phyloP scores from a whole-genome alignment of 352 stramenopile genomes.

The Hyaloperonospora arabidopsidis region DNA sequence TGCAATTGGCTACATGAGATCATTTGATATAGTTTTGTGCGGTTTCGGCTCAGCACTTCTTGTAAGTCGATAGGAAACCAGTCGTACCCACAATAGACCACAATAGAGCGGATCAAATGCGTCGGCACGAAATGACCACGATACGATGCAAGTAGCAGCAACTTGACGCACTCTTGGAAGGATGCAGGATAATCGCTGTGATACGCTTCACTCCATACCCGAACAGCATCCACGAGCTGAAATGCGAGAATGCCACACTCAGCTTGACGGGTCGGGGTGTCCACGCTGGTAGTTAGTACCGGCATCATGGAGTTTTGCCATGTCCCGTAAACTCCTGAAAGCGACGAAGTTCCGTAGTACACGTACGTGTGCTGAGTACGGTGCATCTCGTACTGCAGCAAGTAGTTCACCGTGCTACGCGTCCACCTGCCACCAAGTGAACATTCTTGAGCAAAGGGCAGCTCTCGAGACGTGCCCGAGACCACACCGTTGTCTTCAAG shows the following conservation, averaged over 20 bases:
- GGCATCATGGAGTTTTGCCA: slow-evolving; percentile 46
- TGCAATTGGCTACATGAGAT: no score
- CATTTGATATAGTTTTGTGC: no score
- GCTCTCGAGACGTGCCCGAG: slow-evolving; percentile 38
- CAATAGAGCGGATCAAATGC: slow-evolving; percentile 34
- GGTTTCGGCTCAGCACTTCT: slow-evolving; percentile 5
- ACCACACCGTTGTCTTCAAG: slow-evolving; percentile 37
- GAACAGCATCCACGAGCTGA: slow-evolving; percentile 21
- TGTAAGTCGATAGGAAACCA: slow-evolving; percentile 34
- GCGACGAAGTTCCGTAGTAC: slow-evolving; percentile 37
- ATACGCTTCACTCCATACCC: slow-evolving; percentile 33
- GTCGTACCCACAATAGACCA: slow-evolving; percentile 39
- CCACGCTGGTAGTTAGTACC: slow-evolving; percentile 13
- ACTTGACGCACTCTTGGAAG: slow-evolving; percentile 35
- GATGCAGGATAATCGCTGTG: slow-evolving; percentile 35
- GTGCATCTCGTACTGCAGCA: slow-evolving; percentile 46
- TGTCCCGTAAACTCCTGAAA: slow-evolving; percentile 33
- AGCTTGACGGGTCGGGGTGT: slow-evolving; percentile 17
- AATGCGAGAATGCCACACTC: slow-evolving; percentile 40
- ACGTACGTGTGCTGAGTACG: slow-evolving; percentile 46
- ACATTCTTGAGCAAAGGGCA: slow-evolving; percentile 48
- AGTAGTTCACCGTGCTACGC: slow-evolving; percentile 32
- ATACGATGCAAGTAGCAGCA: slow-evolving; percentile 29
- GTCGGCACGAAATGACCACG: slow-evolving; percentile 27
- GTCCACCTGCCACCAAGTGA: slow-evolving; percentile 41